A percentile compares a stretch with the other conserved stretches of the same genome.
phyloP scores from a whole-genome alignment of 371 early-diverging fungal genomes.

The Mucor mucedo region DNA sequence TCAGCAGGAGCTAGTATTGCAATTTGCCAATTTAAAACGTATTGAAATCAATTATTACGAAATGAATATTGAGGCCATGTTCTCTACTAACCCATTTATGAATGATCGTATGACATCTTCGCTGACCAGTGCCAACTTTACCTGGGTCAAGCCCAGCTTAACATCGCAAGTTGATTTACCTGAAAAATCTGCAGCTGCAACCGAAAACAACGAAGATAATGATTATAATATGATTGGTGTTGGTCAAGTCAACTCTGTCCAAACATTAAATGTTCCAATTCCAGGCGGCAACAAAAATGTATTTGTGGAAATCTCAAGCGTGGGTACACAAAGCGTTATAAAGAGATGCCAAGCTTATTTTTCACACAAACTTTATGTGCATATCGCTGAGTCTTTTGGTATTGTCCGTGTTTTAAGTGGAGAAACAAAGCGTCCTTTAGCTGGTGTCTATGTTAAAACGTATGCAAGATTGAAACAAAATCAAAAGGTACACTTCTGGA shows the following conservation, averaged over 20 bases:
- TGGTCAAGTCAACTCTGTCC: slow-evolving; percentile 14
- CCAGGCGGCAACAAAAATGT: slow-evolving; percentile 28
- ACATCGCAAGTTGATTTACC: slow-evolving; percentile 17
- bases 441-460: slow-evolving; percentile 66
- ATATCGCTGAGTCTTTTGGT: slow-evolving; percentile 53
- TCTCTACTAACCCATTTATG: slow-evolving; percentile 56
- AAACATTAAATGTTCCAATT: slow-evolving; percentile 19
- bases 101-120: slow-evolving; percentile 6
- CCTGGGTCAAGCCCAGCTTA: slow-evolving; percentile 41
- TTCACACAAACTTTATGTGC: slow-evolving; percentile 49
- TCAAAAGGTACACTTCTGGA: slow-evolving; percentile 53
- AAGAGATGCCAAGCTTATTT: slow-evolving; percentile 50
- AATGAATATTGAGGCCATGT: slow-evolving; percentile 68
- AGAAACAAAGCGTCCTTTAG: slow-evolving; percentile 41
- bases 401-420: slow-evolving; percentile 53
- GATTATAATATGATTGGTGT: slow-evolving; percentile 47
- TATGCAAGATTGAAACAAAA: slow-evolving; percentile 52
- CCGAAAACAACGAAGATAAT: slow-evolving; percentile 5
- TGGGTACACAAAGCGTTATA: background rate
- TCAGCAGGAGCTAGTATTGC: slow-evolving; percentile 23
- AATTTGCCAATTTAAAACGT: slow-evolving; percentile 41
- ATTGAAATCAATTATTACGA: slow-evolving; percentile 58
- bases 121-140: slow-evolving; percentile 20
- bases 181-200: background rate
- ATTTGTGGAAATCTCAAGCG: slow-evolving; percentile 38